phyloP scores from a whole-genome alignment of 768 basidiomycete species.

The Lentinus brumalis region DNA sequence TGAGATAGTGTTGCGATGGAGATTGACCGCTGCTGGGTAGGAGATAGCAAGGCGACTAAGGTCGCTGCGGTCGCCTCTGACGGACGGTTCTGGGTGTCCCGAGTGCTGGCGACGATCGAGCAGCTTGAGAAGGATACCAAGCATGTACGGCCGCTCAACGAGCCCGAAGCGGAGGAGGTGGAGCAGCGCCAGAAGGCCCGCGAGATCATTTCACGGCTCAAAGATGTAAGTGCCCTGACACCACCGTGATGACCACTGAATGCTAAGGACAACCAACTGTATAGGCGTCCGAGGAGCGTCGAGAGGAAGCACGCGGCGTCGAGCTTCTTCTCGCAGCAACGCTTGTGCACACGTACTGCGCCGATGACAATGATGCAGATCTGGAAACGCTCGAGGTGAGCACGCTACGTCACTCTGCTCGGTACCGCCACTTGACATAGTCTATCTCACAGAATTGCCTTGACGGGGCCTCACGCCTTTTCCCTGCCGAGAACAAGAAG shows the following conservation, averaged over 20 bases:
- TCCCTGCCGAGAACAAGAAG: constrained; percentile 35
- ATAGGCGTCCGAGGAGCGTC: constrained; percentile 42
- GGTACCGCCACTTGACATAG: not conserved
- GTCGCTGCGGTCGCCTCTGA: constrained; percentile 64
- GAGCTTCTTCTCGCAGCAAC: constrained; percentile 72
- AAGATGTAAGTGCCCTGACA: constrained; percentile 39
- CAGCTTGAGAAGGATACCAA: constrained; percentile 67
- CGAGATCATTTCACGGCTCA: constrained; percentile 43
- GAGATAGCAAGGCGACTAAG: constrained; percentile 55
- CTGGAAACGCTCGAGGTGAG: constrained; percentile 64
- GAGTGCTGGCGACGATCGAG: constrained; percentile 57
- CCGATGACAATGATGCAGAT: constrained; percentile 51
- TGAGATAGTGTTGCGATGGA: not conserved
- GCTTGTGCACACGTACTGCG: constrained; percentile 72
- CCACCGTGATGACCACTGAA: not conserved
- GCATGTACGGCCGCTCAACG: constrained; percentile 56
- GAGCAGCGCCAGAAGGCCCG: constrained; percentile 48
- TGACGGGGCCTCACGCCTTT: constrained; percentile 60
- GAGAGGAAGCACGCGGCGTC: constrained; percentile 65
- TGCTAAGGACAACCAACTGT: not conserved
- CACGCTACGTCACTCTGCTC: constrained; percentile 4
- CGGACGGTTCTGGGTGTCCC: constrained; percentile 80
- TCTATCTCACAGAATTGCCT: constrained; percentile 52
- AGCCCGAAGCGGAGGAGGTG: constrained; percentile 57
- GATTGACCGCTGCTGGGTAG: constrained; percentile 17